phyloP scores from a whole-genome alignment of 208 protist genomes.

The Porcisia hertigi region DNA sequence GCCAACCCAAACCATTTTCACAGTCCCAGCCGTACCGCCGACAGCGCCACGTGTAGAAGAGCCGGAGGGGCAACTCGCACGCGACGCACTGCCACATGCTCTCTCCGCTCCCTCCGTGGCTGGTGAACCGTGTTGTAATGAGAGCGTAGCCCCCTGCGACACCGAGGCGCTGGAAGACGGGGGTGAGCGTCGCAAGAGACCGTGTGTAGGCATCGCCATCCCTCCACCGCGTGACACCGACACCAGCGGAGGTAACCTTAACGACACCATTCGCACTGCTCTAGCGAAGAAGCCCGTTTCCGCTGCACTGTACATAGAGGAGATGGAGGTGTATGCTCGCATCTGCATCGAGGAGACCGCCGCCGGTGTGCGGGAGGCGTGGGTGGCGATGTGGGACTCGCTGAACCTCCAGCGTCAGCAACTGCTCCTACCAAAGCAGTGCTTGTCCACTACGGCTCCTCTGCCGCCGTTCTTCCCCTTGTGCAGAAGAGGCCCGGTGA shows the following conservation, averaged over 20 bases:
- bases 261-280: background rate
- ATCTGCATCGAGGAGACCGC: conserved; percentile 17
- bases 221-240: background rate
- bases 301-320: conserved; percentile 3
- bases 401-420: background rate
- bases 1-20: background rate
- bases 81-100: background rate
- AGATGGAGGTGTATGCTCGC: conserved; percentile 17
- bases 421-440: background rate
- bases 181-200: background rate
- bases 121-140: background rate
- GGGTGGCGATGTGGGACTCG: conserved; percentile 10
- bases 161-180: background rate
- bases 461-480: background rate
- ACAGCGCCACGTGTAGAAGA: background rate
- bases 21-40: conserved; percentile 3
- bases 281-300: background rate
- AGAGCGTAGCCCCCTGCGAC: background rate
- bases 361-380: conserved; percentile 14
- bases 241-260: background rate
- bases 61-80: background rate
- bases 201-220: background rate
- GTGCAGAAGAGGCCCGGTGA: background rate
- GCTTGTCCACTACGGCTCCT: background rate
- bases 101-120: background rate